A percentile compares a stretch with the other conserved stretches of the same genome.
Conservation (phyloP, 495 filamentous ascomycete genomes). For the Podospora fimiseda region DNA sequence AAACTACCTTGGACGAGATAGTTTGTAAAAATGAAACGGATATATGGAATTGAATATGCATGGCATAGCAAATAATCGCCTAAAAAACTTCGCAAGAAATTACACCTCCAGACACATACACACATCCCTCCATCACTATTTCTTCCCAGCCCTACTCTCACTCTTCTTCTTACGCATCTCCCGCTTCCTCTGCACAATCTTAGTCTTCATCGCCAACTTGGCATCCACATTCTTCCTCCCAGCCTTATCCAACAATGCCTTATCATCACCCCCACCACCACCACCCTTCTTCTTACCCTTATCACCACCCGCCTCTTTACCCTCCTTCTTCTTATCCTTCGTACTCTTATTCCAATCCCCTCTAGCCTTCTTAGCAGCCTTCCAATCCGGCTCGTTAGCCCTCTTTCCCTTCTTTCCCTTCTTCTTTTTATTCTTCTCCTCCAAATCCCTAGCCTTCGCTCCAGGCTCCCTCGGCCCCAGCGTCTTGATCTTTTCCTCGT, state of each 20-base stretch:
- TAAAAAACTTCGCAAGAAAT: neutral
- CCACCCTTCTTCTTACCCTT: constrained; percentile 10
- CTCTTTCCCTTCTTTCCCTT: neutral
- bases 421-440: neutral
- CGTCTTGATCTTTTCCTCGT: constrained; percentile 58
- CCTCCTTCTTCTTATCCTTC: constrained; percentile 14
- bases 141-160: constrained; percentile 21
- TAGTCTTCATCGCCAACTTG: constrained; percentile 37
- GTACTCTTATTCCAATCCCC: constrained; percentile 9
- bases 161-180: constrained; percentile 47
- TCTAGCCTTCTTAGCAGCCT: constrained; percentile 1
- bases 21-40: no score
- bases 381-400: neutral
- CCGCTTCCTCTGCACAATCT: constrained; percentile 44
- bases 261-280: constrained; percentile 11
- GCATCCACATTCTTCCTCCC: constrained; percentile 24
- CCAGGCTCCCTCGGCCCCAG: constrained; percentile 22
- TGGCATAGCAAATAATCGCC: no score
- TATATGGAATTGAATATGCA: no score
- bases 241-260: constrained; percentile 9
- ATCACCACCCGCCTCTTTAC: constrained; percentile 6
- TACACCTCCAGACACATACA: neutral
- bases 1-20: no score
- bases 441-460: no score
- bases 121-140: constrained; percentile 2